Conservation (phyloP, 352 stramenopile genomes). For the Phytophthora kernoviae region DNA sequence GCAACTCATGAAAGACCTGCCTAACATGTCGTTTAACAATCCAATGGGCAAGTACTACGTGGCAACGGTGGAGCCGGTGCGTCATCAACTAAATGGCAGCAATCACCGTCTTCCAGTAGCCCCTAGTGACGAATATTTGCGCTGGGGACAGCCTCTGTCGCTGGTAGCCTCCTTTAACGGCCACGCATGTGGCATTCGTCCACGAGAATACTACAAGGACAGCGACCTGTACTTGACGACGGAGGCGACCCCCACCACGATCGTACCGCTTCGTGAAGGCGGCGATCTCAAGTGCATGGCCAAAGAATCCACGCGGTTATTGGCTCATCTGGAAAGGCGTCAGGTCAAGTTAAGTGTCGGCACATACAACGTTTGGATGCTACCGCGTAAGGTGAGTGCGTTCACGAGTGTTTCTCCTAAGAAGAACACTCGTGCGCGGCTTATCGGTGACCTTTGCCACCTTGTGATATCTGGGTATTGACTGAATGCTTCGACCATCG, state of each 20-base stretch:
- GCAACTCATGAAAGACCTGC: constrained; percentile 66
- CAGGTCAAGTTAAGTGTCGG: constrained; percentile 62
- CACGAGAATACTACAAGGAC: constrained; percentile 82
- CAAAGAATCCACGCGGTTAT: constrained; percentile 67
- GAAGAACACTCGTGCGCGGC: constrained; percentile 77
- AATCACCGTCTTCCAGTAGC: constrained; percentile 32
- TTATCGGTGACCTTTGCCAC: constrained; percentile 73
- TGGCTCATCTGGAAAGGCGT: constrained; percentile 64
- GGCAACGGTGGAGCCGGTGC: constrained; percentile 48
- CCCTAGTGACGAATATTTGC: constrained; percentile 46
- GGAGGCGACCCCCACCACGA: constrained; percentile 54
- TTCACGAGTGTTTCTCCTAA: constrained; percentile 73
- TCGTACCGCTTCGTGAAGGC: constrained; percentile 71
- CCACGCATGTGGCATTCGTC: constrained; percentile 59
- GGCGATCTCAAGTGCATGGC: constrained; percentile 70
- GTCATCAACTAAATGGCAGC: constrained; percentile 37
- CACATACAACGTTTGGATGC: constrained; percentile 88
- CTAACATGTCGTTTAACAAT: constrained; percentile 79
- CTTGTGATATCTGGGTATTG: constrained; percentile 77
- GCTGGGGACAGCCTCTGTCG: constrained; percentile 69
- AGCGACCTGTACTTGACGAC: constrained; percentile 77
- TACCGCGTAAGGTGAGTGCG: constrained; percentile 75
- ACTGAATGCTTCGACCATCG: constrained; percentile 85
- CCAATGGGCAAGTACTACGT: constrained; percentile 65
- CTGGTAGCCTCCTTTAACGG: constrained; percentile 62